Evolutionary conservation across 148 eudicot species (phyloP).

Genomic region (Heliosperma pusillum): DNA sequence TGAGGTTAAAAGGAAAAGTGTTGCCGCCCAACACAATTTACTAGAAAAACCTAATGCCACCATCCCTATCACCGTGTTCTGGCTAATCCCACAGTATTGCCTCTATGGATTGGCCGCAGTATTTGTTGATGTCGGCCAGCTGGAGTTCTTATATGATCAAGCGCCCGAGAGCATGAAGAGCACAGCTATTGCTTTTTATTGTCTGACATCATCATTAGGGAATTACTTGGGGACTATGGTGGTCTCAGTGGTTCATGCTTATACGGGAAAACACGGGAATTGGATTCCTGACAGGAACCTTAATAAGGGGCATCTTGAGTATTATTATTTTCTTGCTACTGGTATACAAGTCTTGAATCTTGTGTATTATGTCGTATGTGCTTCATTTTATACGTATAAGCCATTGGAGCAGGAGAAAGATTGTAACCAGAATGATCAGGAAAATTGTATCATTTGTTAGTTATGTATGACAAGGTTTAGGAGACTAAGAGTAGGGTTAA

Average conservation of each 20-base stretch:
- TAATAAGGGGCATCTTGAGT: too few relatives aligned
- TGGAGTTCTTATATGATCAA: conserved; percentile 85
- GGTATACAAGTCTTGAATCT: conserved; percentile 58
- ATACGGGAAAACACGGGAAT: too few relatives aligned
- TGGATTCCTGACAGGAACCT: too few relatives aligned
- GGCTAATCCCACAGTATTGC: conserved; percentile 72
- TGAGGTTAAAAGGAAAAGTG: conserved; percentile 53
- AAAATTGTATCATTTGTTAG: not conserved
- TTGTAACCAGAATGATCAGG: conserved; percentile 12
- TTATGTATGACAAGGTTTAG: too few relatives aligned
- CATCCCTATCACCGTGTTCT: conserved; percentile 63
- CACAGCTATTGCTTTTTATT: conserved; percentile 66
- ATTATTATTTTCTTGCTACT: conserved; percentile 65
- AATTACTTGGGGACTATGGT: conserved; percentile 64
- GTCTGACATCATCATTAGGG: conserved; percentile 63
- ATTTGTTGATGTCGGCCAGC: conserved; percentile 75
- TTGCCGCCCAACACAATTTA: too few relatives aligned
- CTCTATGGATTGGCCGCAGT: conserved; percentile 86
- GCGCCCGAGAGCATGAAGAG: conserved; percentile 95
- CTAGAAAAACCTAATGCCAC: too few relatives aligned
- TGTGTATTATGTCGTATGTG: conserved; percentile 63
- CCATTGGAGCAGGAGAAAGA: conserved; percentile 43
- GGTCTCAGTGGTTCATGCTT: too few relatives aligned
- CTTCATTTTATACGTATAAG: conserved; percentile 55
- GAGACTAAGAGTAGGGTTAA: not conserved